Base-by-base conservation (phyloP, 306 rosid species). In the Crotalaria pallida region DNA sequence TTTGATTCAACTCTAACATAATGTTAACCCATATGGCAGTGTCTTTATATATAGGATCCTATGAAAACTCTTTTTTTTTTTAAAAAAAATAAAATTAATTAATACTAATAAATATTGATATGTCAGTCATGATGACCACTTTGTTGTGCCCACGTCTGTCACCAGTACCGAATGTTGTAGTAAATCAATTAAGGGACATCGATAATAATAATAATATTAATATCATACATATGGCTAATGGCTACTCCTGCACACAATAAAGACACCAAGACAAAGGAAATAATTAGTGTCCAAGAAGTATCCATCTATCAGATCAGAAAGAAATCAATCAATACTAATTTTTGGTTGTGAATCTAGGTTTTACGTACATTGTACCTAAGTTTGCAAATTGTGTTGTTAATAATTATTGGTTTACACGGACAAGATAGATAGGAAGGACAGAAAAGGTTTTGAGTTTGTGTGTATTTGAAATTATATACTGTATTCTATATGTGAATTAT, bases 11-110 rank as follows among this genome's bases (percentile, higher is more conserved):
- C 67, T 21, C 41, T 36, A 59, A 67, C 72, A 44, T 52, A 23
- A 61, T 61, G 77, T 73, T 44, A 68, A 53, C 77, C 80, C 80
- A 79, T 61, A 74, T 74, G 77, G 58, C 64, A 9, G 9, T 44
- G 3, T 58, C 16, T 18, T 29, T 29, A 24, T 56, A 23, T 41
- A 22, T 18, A 33, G 58, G 64, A 78, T 40, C 48, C 74, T 52
- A 64, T 1, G 22, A 51, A 36, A 19, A 1, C 22, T n/a, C n/a
- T n/a, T n/a, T n/a, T n/a, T n/a, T n/a, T n/a, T n/a, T n/a, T n/a
- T n/a, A n/a, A n/a, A n/a, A n/a, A n/a, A n/a, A n/a, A n/a, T n/a
- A n/a, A n/a, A n/a, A n/a, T n/a, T n/a, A n/a, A n/a, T n/a, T n/a
- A n/a, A n/a, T n/a, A 17, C 17, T 18, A 55, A 16, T 65, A n/a